These are phyloP conservation scores for Ogataea paradorogensis DNA, from an alignment of 805 yeast species.

Conservation along the genomic window DNA sequence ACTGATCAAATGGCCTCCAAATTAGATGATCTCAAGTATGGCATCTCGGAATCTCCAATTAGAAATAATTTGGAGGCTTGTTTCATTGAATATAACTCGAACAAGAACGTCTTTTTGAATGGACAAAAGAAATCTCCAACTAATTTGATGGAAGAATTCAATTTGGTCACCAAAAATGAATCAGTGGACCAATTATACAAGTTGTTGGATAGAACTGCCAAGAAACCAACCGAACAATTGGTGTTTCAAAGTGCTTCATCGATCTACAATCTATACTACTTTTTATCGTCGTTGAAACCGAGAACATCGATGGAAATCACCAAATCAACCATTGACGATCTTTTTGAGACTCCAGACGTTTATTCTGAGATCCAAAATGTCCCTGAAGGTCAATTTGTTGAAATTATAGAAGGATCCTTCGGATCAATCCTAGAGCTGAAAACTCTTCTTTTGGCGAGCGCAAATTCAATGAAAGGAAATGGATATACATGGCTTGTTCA, in stretches of 20 bases:
- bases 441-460: slow-evolving; percentile 64
- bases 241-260: slow-evolving; percentile 45
- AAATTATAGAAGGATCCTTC: slow-evolving; percentile 58
- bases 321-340: slow-evolving; percentile 30
- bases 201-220: slow-evolving; percentile 41
- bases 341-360: slow-evolving; percentile 35
- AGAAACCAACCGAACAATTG: slow-evolving; percentile 42
- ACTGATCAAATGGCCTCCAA: slow-evolving; percentile 40
- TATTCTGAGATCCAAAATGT: slow-evolving; percentile 31
- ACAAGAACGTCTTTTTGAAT: slow-evolving; percentile 18
- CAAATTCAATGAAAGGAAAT: slow-evolving; percentile 74
- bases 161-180: slow-evolving; percentile 25
- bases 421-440: slow-evolving; percentile 78
- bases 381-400: slow-evolving; percentile 31
- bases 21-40: slow-evolving; percentile 40
- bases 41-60: slow-evolving; percentile 31
- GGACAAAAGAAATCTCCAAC: slow-evolving; percentile 16
- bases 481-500: slow-evolving; percentile 92
- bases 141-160: slow-evolving; percentile 18
- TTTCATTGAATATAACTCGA: slow-evolving; percentile 16
- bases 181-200: slow-evolving; percentile 31
- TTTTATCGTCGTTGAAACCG: slow-evolving; percentile 42
- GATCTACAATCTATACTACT: slow-evolving; percentile 48
- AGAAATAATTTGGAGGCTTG: slow-evolving; percentile 27
- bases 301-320: slow-evolving; percentile 18